phyloP scores from a whole-genome alignment of 2,329 filamentous ascomycete species.

The Talaromyces sp. region DNA sequence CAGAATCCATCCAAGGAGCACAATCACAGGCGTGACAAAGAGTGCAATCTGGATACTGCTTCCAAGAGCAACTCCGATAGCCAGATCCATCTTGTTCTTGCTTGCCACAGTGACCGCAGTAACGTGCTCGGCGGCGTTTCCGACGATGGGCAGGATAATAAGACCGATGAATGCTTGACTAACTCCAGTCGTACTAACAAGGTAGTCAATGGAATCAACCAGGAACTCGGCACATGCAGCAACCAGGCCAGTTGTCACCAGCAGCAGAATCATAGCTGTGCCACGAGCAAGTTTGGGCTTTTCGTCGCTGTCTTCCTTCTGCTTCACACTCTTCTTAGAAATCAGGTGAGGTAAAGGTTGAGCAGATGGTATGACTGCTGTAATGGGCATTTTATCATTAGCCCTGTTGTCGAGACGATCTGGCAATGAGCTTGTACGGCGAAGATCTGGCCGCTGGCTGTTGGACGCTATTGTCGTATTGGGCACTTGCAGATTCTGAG shows the following conservation, averaged over 20 bases:
- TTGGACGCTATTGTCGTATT: slow-evolving; percentile 16
- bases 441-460: slow-evolving; percentile 50
- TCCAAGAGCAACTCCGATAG: slow-evolving; percentile 66
- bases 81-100: slow-evolving; percentile 73
- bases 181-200: slow-evolving; percentile 52
- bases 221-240: slow-evolving; percentile 67
- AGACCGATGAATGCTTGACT: slow-evolving; percentile 65
- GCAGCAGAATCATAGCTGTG: slow-evolving; percentile 56
- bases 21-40: slow-evolving; percentile 64
- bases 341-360: slow-evolving; percentile 19
- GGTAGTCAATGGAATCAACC: slow-evolving; percentile 61
- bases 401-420: slow-evolving; percentile 53
- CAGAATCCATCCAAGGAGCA: slow-evolving; percentile 67
- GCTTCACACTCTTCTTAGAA: slow-evolving; percentile 39
- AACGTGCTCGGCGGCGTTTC: slow-evolving; percentile 70
- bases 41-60: slow-evolving; percentile 67
- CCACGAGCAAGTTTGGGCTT: slow-evolving; percentile 27
- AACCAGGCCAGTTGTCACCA: slow-evolving; percentile 61
- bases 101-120: slow-evolving; percentile 65
- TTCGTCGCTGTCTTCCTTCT: slow-evolving; percentile 27
- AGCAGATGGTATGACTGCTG: slow-evolving; percentile 12
- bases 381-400: slow-evolving; percentile 39
- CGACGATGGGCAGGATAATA: slow-evolving; percentile 67
- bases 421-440: slow-evolving; percentile 68
- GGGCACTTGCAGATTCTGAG: slow-evolving; percentile 8